phyloP scores from a whole-genome alignment of 2,329 filamentous ascomycete species.

The Neurospora sp. region DNA sequence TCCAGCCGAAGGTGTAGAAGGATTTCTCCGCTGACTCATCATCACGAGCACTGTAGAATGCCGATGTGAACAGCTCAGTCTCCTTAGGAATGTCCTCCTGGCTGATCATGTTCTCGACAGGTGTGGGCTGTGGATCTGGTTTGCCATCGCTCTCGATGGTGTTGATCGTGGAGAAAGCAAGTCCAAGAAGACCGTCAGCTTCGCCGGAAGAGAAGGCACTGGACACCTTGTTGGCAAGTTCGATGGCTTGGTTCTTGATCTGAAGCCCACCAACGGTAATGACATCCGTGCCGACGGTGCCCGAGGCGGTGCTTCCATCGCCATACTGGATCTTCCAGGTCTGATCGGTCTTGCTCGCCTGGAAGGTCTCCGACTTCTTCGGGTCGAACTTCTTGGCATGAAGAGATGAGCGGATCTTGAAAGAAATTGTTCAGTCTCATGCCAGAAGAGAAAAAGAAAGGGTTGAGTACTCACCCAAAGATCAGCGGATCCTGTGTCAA shows the following conservation, averaged over 20 bases:
- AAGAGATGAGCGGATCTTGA: slow-evolving; percentile 30
- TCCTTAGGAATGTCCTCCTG: slow-evolving; percentile 34
- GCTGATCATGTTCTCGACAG: slow-evolving; percentile 60
- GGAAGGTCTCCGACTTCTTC: slow-evolving; percentile 50
- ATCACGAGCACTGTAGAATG: slow-evolving; percentile 49
- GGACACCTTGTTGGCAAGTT: slow-evolving; percentile 52
- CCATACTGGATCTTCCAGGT: slow-evolving; percentile 61
- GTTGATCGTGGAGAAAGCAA: slow-evolving; percentile 57
- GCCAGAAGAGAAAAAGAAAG: too few relatives aligned
- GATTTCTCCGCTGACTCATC: slow-evolving; percentile 29
- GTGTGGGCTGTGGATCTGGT: slow-evolving; percentile 46
- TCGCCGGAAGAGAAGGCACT: slow-evolving; percentile 43
- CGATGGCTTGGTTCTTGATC: slow-evolving; percentile 53
- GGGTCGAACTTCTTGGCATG: slow-evolving; percentile 42
- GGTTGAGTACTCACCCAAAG: slow-evolving; percentile 45
- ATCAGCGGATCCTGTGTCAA: slow-evolving; percentile 63
- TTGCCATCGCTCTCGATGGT: slow-evolving; percentile 36
- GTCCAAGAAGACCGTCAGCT: slow-evolving; percentile 57
- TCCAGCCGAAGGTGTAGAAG: slow-evolving; percentile 67
- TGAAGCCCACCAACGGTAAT: slow-evolving; percentile 52
- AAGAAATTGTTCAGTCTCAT: neutral
- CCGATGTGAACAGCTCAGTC: slow-evolving; percentile 53
- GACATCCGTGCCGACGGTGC: slow-evolving; percentile 53
- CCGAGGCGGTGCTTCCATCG: slow-evolving; percentile 57
- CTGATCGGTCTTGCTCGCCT: slow-evolving; percentile 28